Evolutionary conservation across 1,284 basidiomycete species (phyloP).

Genomic region (Paramarasmius palmivorus): DNA sequence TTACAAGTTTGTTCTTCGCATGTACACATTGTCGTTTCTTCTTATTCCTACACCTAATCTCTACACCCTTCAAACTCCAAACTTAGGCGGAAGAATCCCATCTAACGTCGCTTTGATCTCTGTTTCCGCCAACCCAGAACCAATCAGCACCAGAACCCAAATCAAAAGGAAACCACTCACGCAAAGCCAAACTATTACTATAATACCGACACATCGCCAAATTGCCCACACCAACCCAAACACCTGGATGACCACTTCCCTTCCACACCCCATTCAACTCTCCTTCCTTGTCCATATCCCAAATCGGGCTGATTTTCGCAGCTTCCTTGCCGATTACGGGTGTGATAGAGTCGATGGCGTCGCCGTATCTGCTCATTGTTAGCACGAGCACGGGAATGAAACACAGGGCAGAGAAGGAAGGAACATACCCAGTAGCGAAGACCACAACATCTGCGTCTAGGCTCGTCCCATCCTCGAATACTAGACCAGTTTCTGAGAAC

Average conservation of each 20-base stretch:
- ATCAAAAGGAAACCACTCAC: not conserved
- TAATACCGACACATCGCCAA: constrained; percentile 1
- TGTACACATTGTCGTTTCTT: too few relatives aligned
- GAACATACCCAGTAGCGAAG: constrained; percentile 59
- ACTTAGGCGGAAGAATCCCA: not conserved
- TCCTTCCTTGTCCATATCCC: constrained; percentile 54
- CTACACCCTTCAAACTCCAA: not conserved
- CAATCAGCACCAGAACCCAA: not conserved
- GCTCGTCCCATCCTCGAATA: constrained; percentile 66
- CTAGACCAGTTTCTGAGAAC: constrained; percentile 56
- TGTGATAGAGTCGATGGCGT: constrained; percentile 36
- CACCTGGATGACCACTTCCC: constrained; percentile 33
- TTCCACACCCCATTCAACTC: constrained; percentile 52
- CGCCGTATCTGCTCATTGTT: constrained; percentile 35
- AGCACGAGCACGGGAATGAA: not conserved
- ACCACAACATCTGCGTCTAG: constrained; percentile 69
- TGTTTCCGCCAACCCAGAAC: not conserved
- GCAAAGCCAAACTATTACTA: not conserved
- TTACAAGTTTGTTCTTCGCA: too few relatives aligned
- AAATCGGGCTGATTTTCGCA: constrained; percentile 45
- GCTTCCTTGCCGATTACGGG: constrained; percentile 46
- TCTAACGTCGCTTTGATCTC: constrained; percentile 1
- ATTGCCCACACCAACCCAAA: constrained; percentile 36
- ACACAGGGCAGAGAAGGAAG: not conserved
- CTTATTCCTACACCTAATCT: too few relatives aligned